These are phyloP conservation scores for Circinella umbellata DNA, from an alignment of 371 early-diverging fungal species.

Conservation along the genomic window DNA sequence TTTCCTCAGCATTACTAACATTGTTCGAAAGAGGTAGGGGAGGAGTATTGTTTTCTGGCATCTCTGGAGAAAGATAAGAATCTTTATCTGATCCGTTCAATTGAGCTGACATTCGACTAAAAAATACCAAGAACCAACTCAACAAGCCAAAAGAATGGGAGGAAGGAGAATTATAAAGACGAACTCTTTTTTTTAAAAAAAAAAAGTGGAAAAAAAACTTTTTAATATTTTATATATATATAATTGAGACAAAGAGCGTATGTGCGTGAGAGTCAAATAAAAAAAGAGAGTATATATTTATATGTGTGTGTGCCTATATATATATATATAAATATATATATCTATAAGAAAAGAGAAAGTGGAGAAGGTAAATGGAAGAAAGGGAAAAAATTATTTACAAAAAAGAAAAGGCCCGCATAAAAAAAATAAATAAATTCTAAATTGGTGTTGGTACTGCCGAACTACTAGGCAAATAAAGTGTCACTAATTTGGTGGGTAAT, in stretches of 20 bases:
- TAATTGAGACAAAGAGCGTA: too few species aligned
- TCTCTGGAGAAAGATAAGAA: neutral
- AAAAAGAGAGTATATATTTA: too few species aligned
- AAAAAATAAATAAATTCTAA: neutral
- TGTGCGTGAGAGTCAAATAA: too few species aligned
- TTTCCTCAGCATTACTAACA: neutral
- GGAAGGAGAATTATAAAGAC: neutral
- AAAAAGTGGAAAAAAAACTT: too few species aligned
- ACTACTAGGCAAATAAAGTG: neutral
- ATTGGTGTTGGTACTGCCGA: neutral
- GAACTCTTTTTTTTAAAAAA: too few species aligned
- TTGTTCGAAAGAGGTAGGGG: neutral
- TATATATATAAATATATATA: too few species aligned
- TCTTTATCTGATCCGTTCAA: neutral
- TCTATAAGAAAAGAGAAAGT: too few species aligned
- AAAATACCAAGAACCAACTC: neutral
- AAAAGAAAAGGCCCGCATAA: neutral
- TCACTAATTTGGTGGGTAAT: conserved; percentile 1
- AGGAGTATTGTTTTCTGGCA: neutral
- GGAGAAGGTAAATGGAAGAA: neutral
- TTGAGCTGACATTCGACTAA: neutral
- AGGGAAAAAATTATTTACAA: neutral
- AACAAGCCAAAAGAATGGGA: neutral
- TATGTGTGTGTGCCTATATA: too few species aligned
- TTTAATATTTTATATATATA: too few species aligned